Evolutionary conservation across 1,284 basidiomycete species (phyloP), one percentile per base, ranked within the genome.

Genomic region (Tylopilus orsonianus): DNA sequence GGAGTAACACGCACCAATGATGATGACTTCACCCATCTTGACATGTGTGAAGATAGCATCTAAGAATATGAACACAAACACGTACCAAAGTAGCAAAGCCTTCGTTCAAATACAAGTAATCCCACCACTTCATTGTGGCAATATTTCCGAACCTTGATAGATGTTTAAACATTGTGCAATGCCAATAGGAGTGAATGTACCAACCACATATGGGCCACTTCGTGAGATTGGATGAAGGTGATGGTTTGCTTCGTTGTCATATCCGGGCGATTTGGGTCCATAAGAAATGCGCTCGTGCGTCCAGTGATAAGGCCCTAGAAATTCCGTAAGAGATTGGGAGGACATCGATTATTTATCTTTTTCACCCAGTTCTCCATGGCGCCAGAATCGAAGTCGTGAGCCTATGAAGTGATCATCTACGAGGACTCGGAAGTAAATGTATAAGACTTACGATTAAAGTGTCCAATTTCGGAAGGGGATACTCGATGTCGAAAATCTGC

Each of bases 71-170:
- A 29, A 42, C 20, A 46, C n/a, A 14, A 46, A 38, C 33, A 69
- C 80, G 27, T 56, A 86, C 85, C 71, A 89, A 62, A 18, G 85
- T 87, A 3, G 95, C 95, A 65, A 97, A 97, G 18, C 93, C 91
- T 83, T 90, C 86, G 55, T 93, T 93, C 61, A 94, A 74, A 65
- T 87, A 93, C 37, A 94, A 75, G 68, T 90, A 88, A 58, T 92
- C 87, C 93, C 93, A 96, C 92, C 92, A 97, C 59, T 83, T 81
- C 88, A 94, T 93, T 1, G 92, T 96, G 14, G 90, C 87, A 60
- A 94, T 90, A 67, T 95, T 87, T 40, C 92, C 91, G 62, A 94
- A 94, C 88, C 87, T 69, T 12, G 71, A 44, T 30, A 12, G 32
- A 18, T 24, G 29, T 35, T 48, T 50, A 14, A 44, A 39, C 12